Percentiles rank a stretch among this genome's conserved stretches.
These are phyloP conservation scores for Alternaria triticina DNA, from an alignment of 2,329 filamentous ascomycete species.

Conservation along the genomic window DNA sequence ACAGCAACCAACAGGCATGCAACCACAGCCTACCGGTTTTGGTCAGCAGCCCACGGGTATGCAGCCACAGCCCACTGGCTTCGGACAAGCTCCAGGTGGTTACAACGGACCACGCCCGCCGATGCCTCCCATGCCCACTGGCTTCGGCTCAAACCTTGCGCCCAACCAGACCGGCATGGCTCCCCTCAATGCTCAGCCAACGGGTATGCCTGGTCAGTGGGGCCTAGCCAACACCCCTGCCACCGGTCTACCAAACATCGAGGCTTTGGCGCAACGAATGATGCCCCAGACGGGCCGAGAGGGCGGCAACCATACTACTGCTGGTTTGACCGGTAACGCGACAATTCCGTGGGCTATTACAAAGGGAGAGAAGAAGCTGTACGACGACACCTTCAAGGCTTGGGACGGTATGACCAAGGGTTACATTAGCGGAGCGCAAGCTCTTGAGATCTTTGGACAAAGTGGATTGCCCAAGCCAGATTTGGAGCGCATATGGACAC, in stretches of 20 bases:
- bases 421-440: slow-evolving; percentile 87
- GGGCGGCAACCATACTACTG: slow-evolving; percentile 77
- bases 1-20: slow-evolving; percentile 68
- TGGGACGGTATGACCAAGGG: slow-evolving; percentile 97
- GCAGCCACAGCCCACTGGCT: slow-evolving; percentile 56
- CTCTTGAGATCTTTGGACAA: slow-evolving; percentile 96
- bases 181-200: slow-evolving; percentile 88
- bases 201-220: slow-evolving; percentile 92
- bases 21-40: slow-evolving; percentile 51
- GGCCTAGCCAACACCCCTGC: slow-evolving; percentile 95
- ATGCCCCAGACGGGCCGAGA: slow-evolving; percentile 97
- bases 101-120: slow-evolving; percentile 82
- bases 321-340: slow-evolving; percentile 88
- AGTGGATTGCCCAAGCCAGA: slow-evolving; percentile 91
- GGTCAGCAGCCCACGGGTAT: slow-evolving; percentile 42
- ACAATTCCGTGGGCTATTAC: slow-evolving; percentile 98
- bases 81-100: slow-evolving; percentile 74
- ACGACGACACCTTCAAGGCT: slow-evolving; percentile 91
- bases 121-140: slow-evolving; percentile 77
- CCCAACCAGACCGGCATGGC: slow-evolving; percentile 68
- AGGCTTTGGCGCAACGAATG: slow-evolving; percentile 89
- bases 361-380: slow-evolving; percentile 97
- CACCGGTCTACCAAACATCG: slow-evolving; percentile 89
- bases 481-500: slow-evolving; percentile 90
- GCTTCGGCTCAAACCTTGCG: slow-evolving; percentile 56